These are phyloP conservation scores for Thielaviopsis populi DNA, from an alignment of 2,329 filamentous ascomycete species.

Conservation along the genomic window DNA sequence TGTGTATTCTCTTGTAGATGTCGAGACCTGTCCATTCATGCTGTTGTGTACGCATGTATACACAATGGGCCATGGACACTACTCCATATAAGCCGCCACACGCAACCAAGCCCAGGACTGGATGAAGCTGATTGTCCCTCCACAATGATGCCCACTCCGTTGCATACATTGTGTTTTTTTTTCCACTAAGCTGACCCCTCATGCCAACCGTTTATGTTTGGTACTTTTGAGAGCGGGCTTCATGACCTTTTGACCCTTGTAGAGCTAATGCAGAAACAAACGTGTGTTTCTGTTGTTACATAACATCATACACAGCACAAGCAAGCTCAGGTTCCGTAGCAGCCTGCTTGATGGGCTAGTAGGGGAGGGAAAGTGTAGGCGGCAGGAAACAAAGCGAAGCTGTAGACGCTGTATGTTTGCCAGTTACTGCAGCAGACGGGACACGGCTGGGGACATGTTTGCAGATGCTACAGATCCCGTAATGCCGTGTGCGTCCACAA, in stretches of 20 bases:
- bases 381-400: background rate
- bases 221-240: background rate
- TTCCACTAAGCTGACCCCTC: background rate
- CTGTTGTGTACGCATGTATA: too few species aligned
- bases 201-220: background rate
- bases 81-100: too few species aligned
- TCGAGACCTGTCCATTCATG: background rate
- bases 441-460: background rate
- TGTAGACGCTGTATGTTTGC: background rate
- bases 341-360: too few species aligned
- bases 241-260: background rate
- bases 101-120: too few species aligned
- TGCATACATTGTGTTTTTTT: too few species aligned
- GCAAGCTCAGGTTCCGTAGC: background rate
- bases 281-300: background rate
- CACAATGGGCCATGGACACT: too few species aligned
- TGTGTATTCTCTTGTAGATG: background rate
- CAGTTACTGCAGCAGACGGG: background rate
- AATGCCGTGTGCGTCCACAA: background rate
- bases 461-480: background rate
- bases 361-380: background rate
- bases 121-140: too few species aligned
- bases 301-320: background rate
- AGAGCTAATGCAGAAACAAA: background rate
- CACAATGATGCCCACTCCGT: too few species aligned